Conservation (phyloP, 805 yeast species). For the Pichia insulana region DNA sequence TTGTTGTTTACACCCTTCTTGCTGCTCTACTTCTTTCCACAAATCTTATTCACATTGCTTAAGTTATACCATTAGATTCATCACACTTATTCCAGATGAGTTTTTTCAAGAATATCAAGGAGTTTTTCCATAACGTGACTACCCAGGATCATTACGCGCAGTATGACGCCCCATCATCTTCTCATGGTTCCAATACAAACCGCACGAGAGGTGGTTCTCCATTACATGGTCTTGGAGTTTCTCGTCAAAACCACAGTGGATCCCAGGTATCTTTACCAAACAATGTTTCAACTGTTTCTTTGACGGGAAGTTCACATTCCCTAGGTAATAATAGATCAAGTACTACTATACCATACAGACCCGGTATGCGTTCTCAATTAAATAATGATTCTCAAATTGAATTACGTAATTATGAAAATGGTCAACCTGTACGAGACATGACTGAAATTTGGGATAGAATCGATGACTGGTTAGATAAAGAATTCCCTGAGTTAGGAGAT, state of each 20-base stretch:
- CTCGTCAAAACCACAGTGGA: slow-evolving; percentile 18
- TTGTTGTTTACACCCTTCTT: too few species aligned
- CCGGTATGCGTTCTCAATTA: slow-evolving; percentile 32
- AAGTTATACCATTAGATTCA: too few species aligned
- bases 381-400: slow-evolving; percentile 49
- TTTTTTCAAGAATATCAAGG: slow-evolving; percentile 26
- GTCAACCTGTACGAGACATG: slow-evolving; percentile 56
- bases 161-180: slow-evolving; percentile 30
- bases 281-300: slow-evolving; percentile 17
- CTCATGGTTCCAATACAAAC: neutral
- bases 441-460: slow-evolving; percentile 83
- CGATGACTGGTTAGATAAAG: slow-evolving; percentile 69
- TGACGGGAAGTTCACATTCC: slow-evolving; percentile 20
- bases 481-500: slow-evolving; percentile 75
- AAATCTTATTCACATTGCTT: too few species aligned
- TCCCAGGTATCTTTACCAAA: slow-evolving; percentile 22
- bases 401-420: slow-evolving; percentile 32
- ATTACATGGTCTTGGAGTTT: slow-evolving; percentile 21
- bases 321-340: slow-evolving; percentile 8
- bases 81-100: slow-evolving; percentile 16
- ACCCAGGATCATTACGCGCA: slow-evolving; percentile 55
- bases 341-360: slow-evolving; percentile 29
- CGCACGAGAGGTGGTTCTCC: slow-evolving; percentile 5
- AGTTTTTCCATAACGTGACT: slow-evolving; percentile 39
- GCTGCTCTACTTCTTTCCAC: too few species aligned